Evolutionary conservation across 371 early-diverging fungal genomes (phyloP), one percentile per base, ranked within the genome.

Genomic region (Batrachochytrium dendrobatidis): DNA sequence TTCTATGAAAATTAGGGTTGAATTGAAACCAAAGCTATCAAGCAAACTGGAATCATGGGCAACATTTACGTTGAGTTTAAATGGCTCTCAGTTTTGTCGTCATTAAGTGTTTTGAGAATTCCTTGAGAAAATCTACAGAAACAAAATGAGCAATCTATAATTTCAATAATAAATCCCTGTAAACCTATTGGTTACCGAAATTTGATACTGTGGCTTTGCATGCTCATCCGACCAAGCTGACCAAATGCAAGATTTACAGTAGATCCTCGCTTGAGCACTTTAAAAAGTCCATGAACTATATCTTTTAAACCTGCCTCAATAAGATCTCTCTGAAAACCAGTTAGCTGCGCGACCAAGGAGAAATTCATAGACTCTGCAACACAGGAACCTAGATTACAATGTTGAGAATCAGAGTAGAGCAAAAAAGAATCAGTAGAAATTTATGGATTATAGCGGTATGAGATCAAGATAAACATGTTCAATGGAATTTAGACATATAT

Each of bases 271-370:
- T 61, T 60, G 53, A 68, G 33, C 34, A 66, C 30, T 24, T 49
- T 30, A n/a, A 63, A 46, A 22, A 69, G 48, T 2, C 51, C 66
- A 44, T 65, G 61, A 6, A 69, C 66, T 53, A 69, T 66, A 57
- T 69, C 70, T 34, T 64, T 66, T 20, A 69, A 32, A 17, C 61
- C 70, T 6, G 66, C 51, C 43, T 69, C 70, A 20, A 66, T 59
- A 17, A 56, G 50, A 39, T 69, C 70, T 18, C 70, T 49, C 18
- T 43, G 31, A 56, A 65, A 66, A 17, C 70, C 70, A 24, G 39
- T 63, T 10, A 35, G 44, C 12, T 39, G 34, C 3, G 70, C 65
- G 8, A 69, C 60, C 1, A 64, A 43, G 0, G 63, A 33, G 20
- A 62, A 60, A 32, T 69, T 69, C 30, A 69, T 12, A 29, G 56